Evolutionary conservation across 2,329 filamentous ascomycete genomes (phyloP).

Genomic region (Fusarium clavum): DNA sequence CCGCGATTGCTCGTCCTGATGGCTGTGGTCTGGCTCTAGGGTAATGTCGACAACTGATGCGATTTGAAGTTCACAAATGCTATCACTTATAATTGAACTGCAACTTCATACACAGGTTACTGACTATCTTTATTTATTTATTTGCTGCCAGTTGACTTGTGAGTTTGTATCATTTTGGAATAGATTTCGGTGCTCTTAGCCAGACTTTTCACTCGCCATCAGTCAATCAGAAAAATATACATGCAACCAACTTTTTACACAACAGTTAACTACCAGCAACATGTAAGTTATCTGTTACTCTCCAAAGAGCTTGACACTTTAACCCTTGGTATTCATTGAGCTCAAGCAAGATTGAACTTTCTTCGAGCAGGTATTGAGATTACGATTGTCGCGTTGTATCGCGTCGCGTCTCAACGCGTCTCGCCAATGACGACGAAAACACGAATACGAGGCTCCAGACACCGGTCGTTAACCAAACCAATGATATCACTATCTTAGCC

Average conservation of each 20-base stretch:
- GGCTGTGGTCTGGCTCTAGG: background rate
- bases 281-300: background rate
- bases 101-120: no score
- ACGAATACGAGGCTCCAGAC: background rate
- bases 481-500: background rate
- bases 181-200: accelerated
- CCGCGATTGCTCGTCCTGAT: background rate
- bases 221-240: no score
- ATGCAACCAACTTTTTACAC: no score
- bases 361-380: background rate
- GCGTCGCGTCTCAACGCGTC: background rate
- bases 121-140: no score
- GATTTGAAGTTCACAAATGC: background rate
- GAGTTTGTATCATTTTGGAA: no score
- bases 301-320: no score
- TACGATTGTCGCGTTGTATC: background rate
- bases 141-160: no score
- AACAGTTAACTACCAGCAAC: no score
- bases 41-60: background rate
- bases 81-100: no score
- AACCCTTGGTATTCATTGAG: no score
- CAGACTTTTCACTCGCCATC: no score
- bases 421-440: background rate
- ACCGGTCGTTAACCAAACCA: background rate
- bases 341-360: no score